phyloP scores from a whole-genome alignment of 352 stramenopile species.

The Blastocystis sp. region DNA sequence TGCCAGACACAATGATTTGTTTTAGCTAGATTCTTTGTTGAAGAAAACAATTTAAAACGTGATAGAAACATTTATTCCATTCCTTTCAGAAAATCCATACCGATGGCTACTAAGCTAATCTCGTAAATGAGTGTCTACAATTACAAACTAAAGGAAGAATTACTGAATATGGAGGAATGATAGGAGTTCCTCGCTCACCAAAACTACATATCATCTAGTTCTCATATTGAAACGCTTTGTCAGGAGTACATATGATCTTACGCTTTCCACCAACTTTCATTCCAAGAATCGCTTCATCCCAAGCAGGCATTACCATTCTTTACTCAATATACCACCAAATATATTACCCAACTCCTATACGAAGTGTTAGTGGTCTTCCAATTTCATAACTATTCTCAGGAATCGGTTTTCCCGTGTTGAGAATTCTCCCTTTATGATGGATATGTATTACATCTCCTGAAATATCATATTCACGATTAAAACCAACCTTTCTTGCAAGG shows the following conservation, averaged over 20 bases:
- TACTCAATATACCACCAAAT: neutral
- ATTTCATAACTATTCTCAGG: slow-evolving; percentile 64
- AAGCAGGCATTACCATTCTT: slow-evolving; percentile 67
- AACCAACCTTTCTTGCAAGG: slow-evolving; percentile 37
- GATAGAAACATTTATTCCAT: neutral
- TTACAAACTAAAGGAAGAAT: neutral
- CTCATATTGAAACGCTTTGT: slow-evolving; percentile 36
- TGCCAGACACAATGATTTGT: slow-evolving; percentile 61
- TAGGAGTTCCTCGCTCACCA: slow-evolving; percentile 47
- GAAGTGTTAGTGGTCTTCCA: slow-evolving; percentile 32
- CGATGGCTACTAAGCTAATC: slow-evolving; percentile 41
- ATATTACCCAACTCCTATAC: slow-evolving; percentile 56
- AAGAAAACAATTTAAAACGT: neutral
- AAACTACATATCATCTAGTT: slow-evolving; percentile 1
- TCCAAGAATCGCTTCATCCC: slow-evolving; percentile 62
- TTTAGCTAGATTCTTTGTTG: slow-evolving; percentile 42
- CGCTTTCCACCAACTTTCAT: slow-evolving; percentile 66
- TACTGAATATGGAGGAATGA: slow-evolving; percentile 59
- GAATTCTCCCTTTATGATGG: slow-evolving; percentile 54
- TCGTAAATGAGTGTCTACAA: slow-evolving; percentile 60
- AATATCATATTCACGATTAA: neutral
- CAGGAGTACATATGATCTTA: slow-evolving; percentile 66
- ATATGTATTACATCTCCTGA: slow-evolving; percentile 65
- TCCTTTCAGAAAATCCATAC: slow-evolving; percentile 48
- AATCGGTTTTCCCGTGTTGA: slow-evolving; percentile 66